Percentiles rank a stretch among this genome's conserved stretches.
Conservation (phyloP, 2,329 filamentous ascomycete genomes). For the Curvularia hawaiiensis region DNA sequence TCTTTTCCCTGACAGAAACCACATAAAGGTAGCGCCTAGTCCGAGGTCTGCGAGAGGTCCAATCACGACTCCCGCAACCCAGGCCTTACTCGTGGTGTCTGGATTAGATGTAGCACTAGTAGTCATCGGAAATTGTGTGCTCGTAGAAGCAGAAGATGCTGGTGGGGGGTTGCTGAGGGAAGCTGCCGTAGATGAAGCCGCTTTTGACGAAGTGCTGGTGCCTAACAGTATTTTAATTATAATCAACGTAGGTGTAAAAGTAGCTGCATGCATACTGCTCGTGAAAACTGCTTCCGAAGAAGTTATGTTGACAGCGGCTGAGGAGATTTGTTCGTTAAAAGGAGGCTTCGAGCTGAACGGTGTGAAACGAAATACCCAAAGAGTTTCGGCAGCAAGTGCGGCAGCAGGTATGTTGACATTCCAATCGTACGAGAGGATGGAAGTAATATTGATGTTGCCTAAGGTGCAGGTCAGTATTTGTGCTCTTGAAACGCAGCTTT, state of each 20-base stretch:
- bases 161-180: neutral
- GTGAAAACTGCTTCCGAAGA: neutral
- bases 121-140: neutral
- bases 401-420: constrained; percentile 22
- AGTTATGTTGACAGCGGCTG: neutral
- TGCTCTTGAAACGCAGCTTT: neutral
- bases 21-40: neutral
- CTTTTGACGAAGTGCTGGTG: neutral
- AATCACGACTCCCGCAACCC: neutral
- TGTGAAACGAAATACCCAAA: constrained; percentile 25
- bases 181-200: neutral
- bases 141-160: neutral
- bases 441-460: constrained; percentile 21
- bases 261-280: neutral
- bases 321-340: neutral
- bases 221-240: neutral
- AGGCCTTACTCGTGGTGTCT: neutral
- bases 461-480: neutral
- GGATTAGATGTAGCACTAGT: neutral
- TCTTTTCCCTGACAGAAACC: neutral
- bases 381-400: constrained; percentile 15
- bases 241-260: neutral
- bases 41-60: neutral
- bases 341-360: neutral
- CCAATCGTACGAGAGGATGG: constrained; percentile 20